Evolutionary conservation across 2,329 filamentous ascomycete species (phyloP).

Genomic region (Penicillium sp.): DNA sequence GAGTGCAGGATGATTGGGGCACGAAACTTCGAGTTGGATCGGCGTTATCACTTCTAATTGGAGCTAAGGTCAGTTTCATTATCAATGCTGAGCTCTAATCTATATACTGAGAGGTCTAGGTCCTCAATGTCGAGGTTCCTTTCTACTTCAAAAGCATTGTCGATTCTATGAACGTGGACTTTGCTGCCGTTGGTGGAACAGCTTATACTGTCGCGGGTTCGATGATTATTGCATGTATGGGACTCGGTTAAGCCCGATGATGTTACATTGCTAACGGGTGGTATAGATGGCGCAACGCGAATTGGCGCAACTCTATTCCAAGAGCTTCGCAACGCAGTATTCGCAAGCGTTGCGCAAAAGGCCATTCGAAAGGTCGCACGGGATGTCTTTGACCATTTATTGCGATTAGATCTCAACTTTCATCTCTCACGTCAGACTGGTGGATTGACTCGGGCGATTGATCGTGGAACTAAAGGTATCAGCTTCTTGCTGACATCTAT

Average conservation of each 20-base stretch:
- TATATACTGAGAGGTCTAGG: conserved; percentile 41
- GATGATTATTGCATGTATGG: conserved; percentile 85
- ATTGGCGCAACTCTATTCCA: conserved; percentile 90
- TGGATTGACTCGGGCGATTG: conserved; percentile 89
- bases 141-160: conserved; percentile 99
- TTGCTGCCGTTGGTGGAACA: conserved; percentile 82
- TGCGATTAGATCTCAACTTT: conserved; percentile 89
- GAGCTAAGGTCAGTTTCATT: conserved; percentile 71
- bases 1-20: conserved; percentile 66
- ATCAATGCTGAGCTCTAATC: conserved; percentile 1
- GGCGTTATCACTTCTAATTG: conserved; percentile 80
- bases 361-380: conserved; percentile 88
- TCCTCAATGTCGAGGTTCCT: conserved; percentile 95
- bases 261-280: neutral
- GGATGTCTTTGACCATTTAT: conserved; percentile 88
- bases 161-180: conserved; percentile 96
- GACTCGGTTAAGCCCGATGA: neutral
- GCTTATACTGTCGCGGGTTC: conserved; percentile 86
- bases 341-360: conserved; percentile 95
- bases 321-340: conserved; percentile 92
- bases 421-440: conserved; percentile 94
- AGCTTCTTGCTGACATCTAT: conserved; percentile 96
- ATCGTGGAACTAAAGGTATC: conserved; percentile 97
- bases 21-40: conserved; percentile 84
- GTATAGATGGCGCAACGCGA: conserved; percentile 75